Conservation (phyloP, 2,329 filamentous ascomycete species). For the Capronia americana region DNA sequence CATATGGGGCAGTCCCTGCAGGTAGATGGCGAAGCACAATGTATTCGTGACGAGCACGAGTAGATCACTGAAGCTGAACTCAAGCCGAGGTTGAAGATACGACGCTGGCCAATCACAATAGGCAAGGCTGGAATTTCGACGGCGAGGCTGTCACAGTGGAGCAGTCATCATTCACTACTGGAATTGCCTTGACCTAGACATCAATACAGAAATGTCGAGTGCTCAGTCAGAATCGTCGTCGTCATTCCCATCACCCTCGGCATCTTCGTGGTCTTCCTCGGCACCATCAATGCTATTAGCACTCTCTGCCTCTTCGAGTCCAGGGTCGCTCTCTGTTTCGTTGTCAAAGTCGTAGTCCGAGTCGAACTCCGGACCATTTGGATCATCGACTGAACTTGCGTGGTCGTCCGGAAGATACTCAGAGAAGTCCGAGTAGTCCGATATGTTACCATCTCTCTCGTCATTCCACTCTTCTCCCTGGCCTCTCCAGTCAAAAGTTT, state of each 20-base stretch:
- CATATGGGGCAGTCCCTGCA: slow-evolving; percentile 43
- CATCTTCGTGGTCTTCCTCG: slow-evolving; percentile 6
- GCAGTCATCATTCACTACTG: neutral
- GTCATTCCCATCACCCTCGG: slow-evolving; percentile 14
- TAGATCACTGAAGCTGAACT: neutral
- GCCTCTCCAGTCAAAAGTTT: neutral
- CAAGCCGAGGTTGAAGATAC: slow-evolving; percentile 1
- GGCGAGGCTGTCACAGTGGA: neutral
- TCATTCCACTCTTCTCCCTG: neutral
- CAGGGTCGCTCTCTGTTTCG: neutral
- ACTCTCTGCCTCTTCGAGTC: neutral
- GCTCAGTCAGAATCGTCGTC: slow-evolving; percentile 1
- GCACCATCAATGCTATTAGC: neutral
- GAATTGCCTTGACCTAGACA: neutral
- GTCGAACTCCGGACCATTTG: slow-evolving; percentile 16
- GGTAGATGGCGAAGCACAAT: neutral
- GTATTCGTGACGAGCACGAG: neutral
- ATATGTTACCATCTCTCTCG: neutral
- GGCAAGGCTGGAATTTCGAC: neutral
- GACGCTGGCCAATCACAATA: neutral
- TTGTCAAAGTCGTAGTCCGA: slow-evolving; percentile 24
- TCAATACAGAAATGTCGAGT: neutral
- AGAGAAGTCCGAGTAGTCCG: slow-evolving; percentile 24
- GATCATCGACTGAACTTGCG: slow-evolving; percentile 15
- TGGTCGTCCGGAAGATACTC: slow-evolving; percentile 19